These are phyloP conservation scores for Aurantiochytrium sp. DNA, from an alignment of 108 stramenopile genomes.

Conservation along the genomic window DNA sequence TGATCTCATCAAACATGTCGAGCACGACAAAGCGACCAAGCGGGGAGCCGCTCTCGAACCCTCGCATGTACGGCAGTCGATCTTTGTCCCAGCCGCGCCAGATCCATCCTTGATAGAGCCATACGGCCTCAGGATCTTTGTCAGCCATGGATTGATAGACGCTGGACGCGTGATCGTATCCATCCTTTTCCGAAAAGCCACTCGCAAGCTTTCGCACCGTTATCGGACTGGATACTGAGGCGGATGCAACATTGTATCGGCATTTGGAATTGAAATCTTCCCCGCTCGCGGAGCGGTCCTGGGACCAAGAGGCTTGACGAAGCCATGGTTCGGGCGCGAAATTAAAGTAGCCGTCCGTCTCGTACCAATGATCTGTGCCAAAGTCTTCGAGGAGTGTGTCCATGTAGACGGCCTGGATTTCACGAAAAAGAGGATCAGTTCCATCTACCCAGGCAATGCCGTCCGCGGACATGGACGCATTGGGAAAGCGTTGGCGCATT, in stretches of 20 bases:
- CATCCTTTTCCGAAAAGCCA: neutral
- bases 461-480: slow-evolving; percentile 37
- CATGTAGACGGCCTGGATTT: slow-evolving; percentile 42
- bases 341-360: slow-evolving; percentile 51
- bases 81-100: slow-evolving; percentile 42
- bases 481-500: slow-evolving; percentile 28
- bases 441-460: slow-evolving; percentile 24
- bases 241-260: neutral
- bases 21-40: slow-evolving; percentile 36
- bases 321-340: slow-evolving; percentile 44
- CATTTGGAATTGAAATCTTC: neutral
- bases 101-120: slow-evolving; percentile 49
- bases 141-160: slow-evolving; percentile 36
- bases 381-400: slow-evolving; percentile 35
- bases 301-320: neutral
- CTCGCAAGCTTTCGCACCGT: slow-evolving; percentile 16
- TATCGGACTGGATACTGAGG: neutral
- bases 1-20: slow-evolving; percentile 35
- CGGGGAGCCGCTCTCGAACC: slow-evolving; percentile 41
- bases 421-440: slow-evolving; percentile 41
- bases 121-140: slow-evolving; percentile 44
- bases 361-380: slow-evolving; percentile 54
- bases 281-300: too few species aligned
- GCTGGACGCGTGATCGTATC: slow-evolving; percentile 16
- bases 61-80: slow-evolving; percentile 28